A percentile compares a stretch with the other conserved stretches of the same genome.
phyloP scores from a whole-genome alignment of 2,329 filamentous ascomycete genomes.

The Neofusicoccum kwambonambiense region DNA sequence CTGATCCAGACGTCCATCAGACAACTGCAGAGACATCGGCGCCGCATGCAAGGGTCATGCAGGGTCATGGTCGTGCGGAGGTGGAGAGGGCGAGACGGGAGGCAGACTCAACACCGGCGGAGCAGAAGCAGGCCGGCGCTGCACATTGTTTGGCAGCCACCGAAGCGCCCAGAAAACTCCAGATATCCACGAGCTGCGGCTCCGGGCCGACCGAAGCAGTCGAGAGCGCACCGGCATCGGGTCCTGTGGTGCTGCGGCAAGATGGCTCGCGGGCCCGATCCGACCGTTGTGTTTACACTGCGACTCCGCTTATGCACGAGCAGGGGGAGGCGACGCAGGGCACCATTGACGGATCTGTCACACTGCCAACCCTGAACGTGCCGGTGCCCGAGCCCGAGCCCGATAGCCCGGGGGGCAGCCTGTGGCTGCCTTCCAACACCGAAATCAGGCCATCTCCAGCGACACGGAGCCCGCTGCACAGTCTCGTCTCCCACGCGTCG shows the following conservation, averaged over 20 bases:
- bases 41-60: too few relatives aligned
- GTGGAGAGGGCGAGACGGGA: background rate
- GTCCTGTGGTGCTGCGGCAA: too few relatives aligned
- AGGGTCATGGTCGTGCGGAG: background rate
- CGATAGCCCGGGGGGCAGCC: background rate
- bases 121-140: background rate
- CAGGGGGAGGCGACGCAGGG: background rate
- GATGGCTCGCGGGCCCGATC: background rate
- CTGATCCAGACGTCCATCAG: background rate
- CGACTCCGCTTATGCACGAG: background rate
- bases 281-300: background rate
- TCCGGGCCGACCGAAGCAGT: background rate
- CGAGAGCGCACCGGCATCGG: background rate
- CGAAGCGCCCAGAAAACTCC: background rate
- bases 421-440: slow-evolving; percentile 6
- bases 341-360: background rate
- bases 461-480: background rate
- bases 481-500: background rate
- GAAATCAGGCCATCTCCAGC: slow-evolving; percentile 9
- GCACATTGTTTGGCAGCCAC: background rate
- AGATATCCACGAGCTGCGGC: background rate
- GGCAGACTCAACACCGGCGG: background rate
- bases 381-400: background rate
- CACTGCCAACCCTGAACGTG: slow-evolving; percentile 1
- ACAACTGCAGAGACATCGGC: too few relatives aligned